These are phyloP conservation scores for Paramecium octaurelia DNA, from an alignment of 73 alveolate genomes.

Conservation along the genomic window DNA sequence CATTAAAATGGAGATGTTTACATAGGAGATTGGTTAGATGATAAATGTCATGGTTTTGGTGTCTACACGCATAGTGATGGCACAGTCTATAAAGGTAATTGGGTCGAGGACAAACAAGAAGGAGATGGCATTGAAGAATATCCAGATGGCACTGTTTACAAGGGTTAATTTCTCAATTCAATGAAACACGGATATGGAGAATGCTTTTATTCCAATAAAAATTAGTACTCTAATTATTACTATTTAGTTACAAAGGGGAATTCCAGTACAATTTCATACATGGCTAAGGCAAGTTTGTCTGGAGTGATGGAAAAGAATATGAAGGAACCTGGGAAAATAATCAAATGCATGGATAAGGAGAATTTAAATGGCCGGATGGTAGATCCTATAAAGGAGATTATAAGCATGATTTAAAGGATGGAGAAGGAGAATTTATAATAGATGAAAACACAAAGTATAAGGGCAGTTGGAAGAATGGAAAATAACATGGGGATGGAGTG, in stretches of 20 bases:
- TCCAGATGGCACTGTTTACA: background rate
- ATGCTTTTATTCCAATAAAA: background rate
- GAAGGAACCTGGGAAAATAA: constrained; percentile 50
- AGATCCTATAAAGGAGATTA: constrained; percentile 8
- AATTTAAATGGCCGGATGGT: constrained; percentile 59
- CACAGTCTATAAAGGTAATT: constrained; percentile 47
- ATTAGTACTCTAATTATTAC: background rate
- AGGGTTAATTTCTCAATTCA: constrained; percentile 48
- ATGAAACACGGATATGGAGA: constrained; percentile 51
- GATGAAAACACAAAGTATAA: constrained; percentile 33
- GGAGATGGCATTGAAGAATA: constrained; percentile 60
- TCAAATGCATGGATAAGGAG: constrained; percentile 49
- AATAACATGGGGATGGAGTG: constrained; percentile 56
- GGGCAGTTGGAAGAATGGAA: constrained; percentile 62
- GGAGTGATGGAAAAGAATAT: constrained; percentile 54
- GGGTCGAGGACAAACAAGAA: constrained; percentile 60
- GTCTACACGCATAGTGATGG: constrained; percentile 58
- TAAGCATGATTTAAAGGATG: constrained; percentile 50
- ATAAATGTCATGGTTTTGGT: constrained; percentile 53
- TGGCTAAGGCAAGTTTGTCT: background rate
- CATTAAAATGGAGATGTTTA: constrained; percentile 63
- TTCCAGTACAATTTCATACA: background rate
- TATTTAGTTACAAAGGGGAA: constrained; percentile 25
- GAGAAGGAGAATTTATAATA: constrained; percentile 37
- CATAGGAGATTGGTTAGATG: constrained; percentile 45